Evolutionary conservation across 2,329 filamentous ascomycete species (phyloP).

Genomic region (Exophiala viscosa): DNA sequence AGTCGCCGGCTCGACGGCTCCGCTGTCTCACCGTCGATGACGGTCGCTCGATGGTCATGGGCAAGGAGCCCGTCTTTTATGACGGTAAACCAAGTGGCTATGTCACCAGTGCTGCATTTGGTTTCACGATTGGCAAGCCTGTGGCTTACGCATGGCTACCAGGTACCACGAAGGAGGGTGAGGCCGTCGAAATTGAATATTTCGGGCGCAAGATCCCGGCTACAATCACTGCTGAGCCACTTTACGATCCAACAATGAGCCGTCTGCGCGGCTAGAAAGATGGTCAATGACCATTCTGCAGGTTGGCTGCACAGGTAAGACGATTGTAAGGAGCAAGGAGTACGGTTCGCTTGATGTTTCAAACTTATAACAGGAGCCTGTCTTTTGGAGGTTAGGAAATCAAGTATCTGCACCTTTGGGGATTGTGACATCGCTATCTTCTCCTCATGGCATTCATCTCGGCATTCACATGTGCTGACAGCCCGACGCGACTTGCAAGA

Average conservation of each 20-base stretch:
- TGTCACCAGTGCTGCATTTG: slow-evolving; percentile 59
- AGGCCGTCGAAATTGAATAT: slow-evolving; percentile 58
- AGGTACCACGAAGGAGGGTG: slow-evolving; percentile 44
- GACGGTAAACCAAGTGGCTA: slow-evolving; percentile 51
- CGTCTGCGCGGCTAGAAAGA: slow-evolving; percentile 30
- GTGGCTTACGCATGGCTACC: slow-evolving; percentile 60
- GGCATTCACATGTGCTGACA: no score
- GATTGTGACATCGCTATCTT: no score
- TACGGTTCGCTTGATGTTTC: no score
- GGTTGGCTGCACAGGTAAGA: no score
- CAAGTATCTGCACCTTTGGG: no score
- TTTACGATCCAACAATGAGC: slow-evolving; percentile 44
- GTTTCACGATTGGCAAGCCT: slow-evolving; percentile 56
- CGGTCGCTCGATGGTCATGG: slow-evolving; percentile 54
- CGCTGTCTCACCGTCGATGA: slow-evolving; percentile 56
- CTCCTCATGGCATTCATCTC: no score
- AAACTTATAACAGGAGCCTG: no score
- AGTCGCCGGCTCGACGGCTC: slow-evolving; percentile 34
- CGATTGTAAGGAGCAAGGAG: no score
- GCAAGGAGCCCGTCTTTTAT: slow-evolving; percentile 59
- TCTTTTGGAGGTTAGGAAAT: no score
- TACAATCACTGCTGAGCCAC: slow-evolving; percentile 51
- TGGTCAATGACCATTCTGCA: neutral
- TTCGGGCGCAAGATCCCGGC: slow-evolving; percentile 55
- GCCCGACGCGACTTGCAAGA: no score